Evolutionary conservation across 768 basidiomycete species (phyloP).

Genomic region (Mycena leptocephala): DNA sequence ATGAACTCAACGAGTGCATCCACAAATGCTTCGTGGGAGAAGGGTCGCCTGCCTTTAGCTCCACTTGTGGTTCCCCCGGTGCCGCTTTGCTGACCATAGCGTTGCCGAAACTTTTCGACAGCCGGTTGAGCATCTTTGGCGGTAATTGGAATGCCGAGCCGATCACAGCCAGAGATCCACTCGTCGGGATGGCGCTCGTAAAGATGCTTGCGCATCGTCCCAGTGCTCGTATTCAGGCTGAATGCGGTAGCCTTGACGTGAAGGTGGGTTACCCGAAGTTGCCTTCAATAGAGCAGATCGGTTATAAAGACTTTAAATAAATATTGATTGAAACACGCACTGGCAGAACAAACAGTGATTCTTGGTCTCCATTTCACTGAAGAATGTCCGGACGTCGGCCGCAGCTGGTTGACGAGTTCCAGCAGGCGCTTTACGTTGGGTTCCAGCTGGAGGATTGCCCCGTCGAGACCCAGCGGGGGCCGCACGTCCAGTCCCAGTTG

Average conservation of each 20-base stretch:
- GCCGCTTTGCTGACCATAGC: background rate
- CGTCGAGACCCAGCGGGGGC: background rate
- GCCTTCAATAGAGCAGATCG: background rate
- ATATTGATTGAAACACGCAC: background rate
- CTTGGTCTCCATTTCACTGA: background rate
- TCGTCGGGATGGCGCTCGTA: slow-evolving; percentile 30
- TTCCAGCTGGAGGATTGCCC: background rate
- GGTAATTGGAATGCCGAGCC: slow-evolving; percentile 33
- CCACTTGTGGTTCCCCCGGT: background rate
- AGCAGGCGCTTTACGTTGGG: background rate
- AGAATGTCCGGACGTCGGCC: background rate
- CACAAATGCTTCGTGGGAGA: slow-evolving; percentile 44
- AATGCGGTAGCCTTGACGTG: background rate
- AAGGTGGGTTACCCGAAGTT: background rate
- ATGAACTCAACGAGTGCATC: slow-evolving; percentile 47
- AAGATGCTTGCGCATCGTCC: background rate
- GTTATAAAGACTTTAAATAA: background rate
- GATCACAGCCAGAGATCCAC: slow-evolving; percentile 40
- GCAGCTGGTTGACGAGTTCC: background rate
- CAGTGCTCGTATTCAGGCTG: background rate
- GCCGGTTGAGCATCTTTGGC: slow-evolving; percentile 24
- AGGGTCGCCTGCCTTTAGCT: too few species aligned
- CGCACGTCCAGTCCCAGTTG: background rate
- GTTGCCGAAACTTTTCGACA: background rate
- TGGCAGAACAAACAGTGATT: slow-evolving; percentile 8